phyloP scores from a whole-genome alignment of 2,329 filamentous ascomycete genomes.

The Diaporthe velutina region DNA sequence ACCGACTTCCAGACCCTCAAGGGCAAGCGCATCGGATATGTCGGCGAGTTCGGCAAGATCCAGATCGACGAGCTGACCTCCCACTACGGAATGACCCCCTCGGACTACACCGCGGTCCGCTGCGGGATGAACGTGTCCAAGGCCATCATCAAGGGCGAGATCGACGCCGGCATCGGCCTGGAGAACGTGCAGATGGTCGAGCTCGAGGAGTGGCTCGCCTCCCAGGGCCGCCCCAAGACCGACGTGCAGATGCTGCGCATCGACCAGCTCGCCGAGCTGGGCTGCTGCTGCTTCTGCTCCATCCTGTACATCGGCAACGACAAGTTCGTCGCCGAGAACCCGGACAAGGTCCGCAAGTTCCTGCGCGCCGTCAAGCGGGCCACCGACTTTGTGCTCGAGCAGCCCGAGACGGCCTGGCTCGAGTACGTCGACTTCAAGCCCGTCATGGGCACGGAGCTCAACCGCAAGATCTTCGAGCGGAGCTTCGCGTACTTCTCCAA shows the following conservation, averaged over 20 bases:
- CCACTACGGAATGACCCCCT: conserved; percentile 80
- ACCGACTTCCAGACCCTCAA: conserved; percentile 80
- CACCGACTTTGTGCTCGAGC: conserved; percentile 77
- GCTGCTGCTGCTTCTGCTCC: conserved; percentile 87
- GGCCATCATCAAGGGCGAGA: conserved; percentile 78
- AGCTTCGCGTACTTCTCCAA: conserved; percentile 82
- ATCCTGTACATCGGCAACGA: conserved; percentile 87
- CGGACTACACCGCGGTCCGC: conserved; percentile 81
- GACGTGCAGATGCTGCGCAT: conserved; percentile 87
- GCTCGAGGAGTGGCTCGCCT: conserved; percentile 79
- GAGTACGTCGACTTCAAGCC: conserved; percentile 82
- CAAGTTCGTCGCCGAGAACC: conserved; percentile 74
- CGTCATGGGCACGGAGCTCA: conserved; percentile 74
- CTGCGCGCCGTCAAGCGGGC: conserved; percentile 80
- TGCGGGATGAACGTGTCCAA: conserved; percentile 87
- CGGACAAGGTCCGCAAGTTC: conserved; percentile 75
- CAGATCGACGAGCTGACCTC: conserved; percentile 86
- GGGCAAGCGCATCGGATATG: conserved; percentile 83
- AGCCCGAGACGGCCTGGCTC: conserved; percentile 73
- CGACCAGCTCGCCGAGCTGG: conserved; percentile 82
- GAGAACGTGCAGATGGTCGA: conserved; percentile 90
- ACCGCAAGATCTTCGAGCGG: conserved; percentile 84
- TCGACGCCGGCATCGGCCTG: conserved; percentile 79
- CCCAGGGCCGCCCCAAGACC: conserved; percentile 69
- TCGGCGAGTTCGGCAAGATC: conserved; percentile 86